phyloP scores from a whole-genome alignment of 2,329 filamentous ascomycete genomes.

The Alternaria metachromatica region DNA sequence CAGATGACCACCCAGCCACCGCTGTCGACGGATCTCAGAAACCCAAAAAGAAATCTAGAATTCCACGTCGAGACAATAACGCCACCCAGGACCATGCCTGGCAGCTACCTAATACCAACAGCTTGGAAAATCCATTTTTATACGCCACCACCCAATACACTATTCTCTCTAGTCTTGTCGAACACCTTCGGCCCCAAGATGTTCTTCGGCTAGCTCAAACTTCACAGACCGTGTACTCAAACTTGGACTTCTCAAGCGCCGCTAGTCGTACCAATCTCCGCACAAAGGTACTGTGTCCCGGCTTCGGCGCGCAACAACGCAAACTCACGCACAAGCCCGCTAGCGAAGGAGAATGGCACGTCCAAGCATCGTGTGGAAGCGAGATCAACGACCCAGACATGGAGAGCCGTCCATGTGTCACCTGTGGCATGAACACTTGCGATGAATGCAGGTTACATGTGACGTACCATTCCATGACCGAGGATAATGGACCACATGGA shows the following conservation, averaged over 20 bases:
- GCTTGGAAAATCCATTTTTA: not conserved
- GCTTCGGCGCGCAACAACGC: not conserved
- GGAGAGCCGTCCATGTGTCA: slow-evolving; percentile 17
- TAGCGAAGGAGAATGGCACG: not conserved
- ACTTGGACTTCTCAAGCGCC: not conserved
- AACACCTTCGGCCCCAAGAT: not conserved
- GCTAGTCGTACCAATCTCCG: not conserved
- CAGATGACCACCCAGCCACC: not conserved
- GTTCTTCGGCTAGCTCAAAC: not conserved
- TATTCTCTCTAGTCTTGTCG: not conserved
- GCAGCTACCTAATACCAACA: not conserved
- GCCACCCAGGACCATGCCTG: not conserved
- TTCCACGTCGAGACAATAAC: not conserved
- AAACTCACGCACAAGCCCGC: not conserved
- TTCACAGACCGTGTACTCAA: not conserved
- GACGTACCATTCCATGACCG: slow-evolving; percentile 29
- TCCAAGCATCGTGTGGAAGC: not conserved
- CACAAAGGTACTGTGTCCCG: not conserved
- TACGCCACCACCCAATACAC: not conserved
- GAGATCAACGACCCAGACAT: not conserved
- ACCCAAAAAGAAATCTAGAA: not conserved
- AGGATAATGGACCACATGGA: slow-evolving; percentile 24
- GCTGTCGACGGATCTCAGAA: not conserved
- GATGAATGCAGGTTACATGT: slow-evolving; percentile 39
- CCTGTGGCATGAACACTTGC: slow-evolving; percentile 33